Evolutionary conservation across 192 early-diverging fungal genomes (phyloP), one percentile per base, ranked within the genome.

Genomic region (Backusella morwellensis): DNA sequence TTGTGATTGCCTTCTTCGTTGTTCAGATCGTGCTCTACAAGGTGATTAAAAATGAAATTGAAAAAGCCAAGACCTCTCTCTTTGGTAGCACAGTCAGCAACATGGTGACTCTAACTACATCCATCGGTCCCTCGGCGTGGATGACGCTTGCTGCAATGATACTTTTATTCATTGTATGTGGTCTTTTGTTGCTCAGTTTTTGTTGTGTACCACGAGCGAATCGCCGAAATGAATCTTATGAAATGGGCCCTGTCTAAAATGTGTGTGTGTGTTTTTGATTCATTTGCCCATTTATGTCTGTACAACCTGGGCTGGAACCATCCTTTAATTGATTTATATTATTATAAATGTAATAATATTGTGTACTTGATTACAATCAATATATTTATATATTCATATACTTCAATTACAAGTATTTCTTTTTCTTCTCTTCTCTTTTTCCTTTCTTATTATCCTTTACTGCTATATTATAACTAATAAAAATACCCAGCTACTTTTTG

Each of bases 331-430:
- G 68, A 35, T 38, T 38, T 44, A 44, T 38, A 35, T 23, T 38
- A 69, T 69, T 69, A 36, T 38, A 50, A n/a, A 50, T 50, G 47
- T 50, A 50, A 63, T 63, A 63, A 63, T 63, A 63, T 63, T 63
- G 56, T 63, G 56, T 63, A 63, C 26, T 63, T 63, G 56, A 63
- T 63, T 63, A 63, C 56, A 63, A 29, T 70, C 68, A 70, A 38
- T 70, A 70, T 70, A 70, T 70, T 70, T 17, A 17, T 68, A 23
- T 70, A 38, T 69, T 29, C 35, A 21, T 69, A 36, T 69, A 38
- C 3, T 36, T 70, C 36, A 23, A 70, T 70, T 41, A 35, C 36
- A n/a, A 38, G n/a, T 26, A 21, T 36, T 23, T 17, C 17, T 23
- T 23, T 23, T 12, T 41, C 5, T 12, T 70, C 26, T 17, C n/a